Conservation (phyloP, 192 early-diverging fungal species). For the Podila epicladia region DNA sequence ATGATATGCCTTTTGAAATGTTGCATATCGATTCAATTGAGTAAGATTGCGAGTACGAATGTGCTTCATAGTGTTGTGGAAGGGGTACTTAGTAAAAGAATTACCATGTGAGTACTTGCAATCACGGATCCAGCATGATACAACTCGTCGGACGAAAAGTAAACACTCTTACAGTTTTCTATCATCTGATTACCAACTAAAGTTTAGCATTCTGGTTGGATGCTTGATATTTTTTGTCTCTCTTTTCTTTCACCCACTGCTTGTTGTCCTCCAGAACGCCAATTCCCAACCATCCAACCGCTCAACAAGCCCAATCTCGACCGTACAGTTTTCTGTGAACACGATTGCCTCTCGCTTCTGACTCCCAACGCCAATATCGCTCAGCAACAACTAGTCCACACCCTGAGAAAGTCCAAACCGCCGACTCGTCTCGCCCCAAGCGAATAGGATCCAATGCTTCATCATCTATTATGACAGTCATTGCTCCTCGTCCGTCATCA, state of each 20-base stretch:
- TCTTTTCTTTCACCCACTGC: conserved; percentile 10
- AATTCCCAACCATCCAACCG: conserved; percentile 26
- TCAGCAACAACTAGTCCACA: conserved; percentile 20
- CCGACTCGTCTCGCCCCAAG: conserved; percentile 37
- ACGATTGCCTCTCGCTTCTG: conserved; percentile 25
- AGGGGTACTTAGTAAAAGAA: too few relatives aligned
- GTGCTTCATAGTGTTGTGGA: too few relatives aligned
- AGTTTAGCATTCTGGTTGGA: too few relatives aligned
- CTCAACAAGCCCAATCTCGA: conserved; percentile 40
- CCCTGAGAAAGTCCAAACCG: conserved; percentile 11
- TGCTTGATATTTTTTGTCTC: conserved; percentile 5
- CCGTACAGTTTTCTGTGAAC: conserved; percentile 42
- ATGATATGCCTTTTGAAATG: too few relatives aligned
- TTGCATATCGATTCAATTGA: too few relatives aligned
- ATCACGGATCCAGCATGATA: too few relatives aligned
- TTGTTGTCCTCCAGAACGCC: conserved; percentile 27
- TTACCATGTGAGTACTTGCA: too few relatives aligned
- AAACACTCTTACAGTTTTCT: too few relatives aligned
- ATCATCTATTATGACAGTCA: conserved; percentile 16
- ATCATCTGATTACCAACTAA: too few relatives aligned
- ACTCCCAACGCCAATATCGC: conserved; percentile 26
- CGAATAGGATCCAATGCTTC: conserved; percentile 34
- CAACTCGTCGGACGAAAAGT: too few relatives aligned
- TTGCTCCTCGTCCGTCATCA: conserved; percentile 33
- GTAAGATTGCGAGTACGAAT: too few relatives aligned